Percentiles rank a stretch among this genome's conserved stretches.
Conservation (phyloP, 495 filamentous ascomycete species). For the Xylaria nigripes region DNA sequence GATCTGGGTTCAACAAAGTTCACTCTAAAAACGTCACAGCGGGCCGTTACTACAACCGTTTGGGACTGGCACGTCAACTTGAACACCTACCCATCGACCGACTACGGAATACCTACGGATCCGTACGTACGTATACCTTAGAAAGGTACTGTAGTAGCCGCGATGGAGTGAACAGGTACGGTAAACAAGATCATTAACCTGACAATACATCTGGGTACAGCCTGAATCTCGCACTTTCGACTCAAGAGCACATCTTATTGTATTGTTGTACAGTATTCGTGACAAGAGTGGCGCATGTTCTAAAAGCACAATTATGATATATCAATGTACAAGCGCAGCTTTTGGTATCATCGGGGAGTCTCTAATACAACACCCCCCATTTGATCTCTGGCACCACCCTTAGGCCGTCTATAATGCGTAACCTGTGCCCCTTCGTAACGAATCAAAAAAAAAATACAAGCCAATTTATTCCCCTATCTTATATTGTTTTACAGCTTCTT, state of each 20-base stretch:
- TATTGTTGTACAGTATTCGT: background rate
- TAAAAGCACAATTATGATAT: conserved; percentile 20
- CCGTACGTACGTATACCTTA: no score
- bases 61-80: no score
- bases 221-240: background rate
- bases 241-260: background rate
- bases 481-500: conserved; percentile 60
- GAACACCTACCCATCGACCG: no score
- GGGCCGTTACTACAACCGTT: no score
- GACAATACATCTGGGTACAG: no score
- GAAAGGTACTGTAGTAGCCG: no score
- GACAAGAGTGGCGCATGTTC: background rate
- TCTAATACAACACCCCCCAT: conserved; percentile 24
- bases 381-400: conserved; percentile 25
- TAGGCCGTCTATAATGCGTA: conserved; percentile 29
- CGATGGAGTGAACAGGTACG: no score
- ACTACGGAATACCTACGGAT: no score
- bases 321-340: conserved; percentile 29
- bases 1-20: no score
- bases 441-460: conserved; percentile 21
- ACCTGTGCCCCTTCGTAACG: conserved; percentile 25
- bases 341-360: conserved; percentile 28
- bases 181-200: no score
- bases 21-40: no score
- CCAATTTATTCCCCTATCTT: background rate